phyloP scores from a whole-genome alignment of 371 early-diverging fungal species.

The Apophysomyces trapeziformis region DNA sequence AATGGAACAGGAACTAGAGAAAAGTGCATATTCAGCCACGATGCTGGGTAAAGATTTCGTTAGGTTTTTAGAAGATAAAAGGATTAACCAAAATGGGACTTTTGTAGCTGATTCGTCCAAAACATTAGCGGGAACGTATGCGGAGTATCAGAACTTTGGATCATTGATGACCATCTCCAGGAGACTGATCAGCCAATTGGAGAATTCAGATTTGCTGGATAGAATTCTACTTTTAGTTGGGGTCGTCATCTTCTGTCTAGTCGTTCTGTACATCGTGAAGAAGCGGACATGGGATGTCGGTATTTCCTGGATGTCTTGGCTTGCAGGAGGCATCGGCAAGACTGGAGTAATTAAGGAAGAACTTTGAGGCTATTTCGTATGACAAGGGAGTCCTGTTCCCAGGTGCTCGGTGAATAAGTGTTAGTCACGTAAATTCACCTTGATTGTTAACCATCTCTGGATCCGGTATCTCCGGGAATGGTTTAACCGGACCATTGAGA shows the following conservation, averaged over 20 bases:
- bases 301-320: constrained; percentile 56
- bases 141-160: constrained; percentile 68
- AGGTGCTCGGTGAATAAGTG: too few relatives aligned
- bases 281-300: constrained; percentile 72
- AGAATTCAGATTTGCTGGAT: constrained; percentile 75
- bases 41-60: constrained; percentile 57
- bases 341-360: neutral
- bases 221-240: constrained; percentile 69
- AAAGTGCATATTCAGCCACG: constrained; percentile 65
- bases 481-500: constrained; percentile 1
- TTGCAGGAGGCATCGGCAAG: constrained; percentile 25
- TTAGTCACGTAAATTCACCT: neutral
- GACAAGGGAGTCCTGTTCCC: too few relatives aligned
- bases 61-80: neutral
- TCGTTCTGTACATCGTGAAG: constrained; percentile 70
- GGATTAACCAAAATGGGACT: neutral
- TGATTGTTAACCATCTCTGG: neutral
- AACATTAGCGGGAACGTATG: constrained; percentile 55
- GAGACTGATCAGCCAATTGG: constrained; percentile 68
- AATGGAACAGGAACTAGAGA: constrained; percentile 78
- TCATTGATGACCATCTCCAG: constrained; percentile 65
- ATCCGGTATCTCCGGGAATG: constrained; percentile 3
- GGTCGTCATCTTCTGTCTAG: constrained; percentile 61
- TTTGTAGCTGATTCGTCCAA: constrained; percentile 67
- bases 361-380: neutral